Percentiles rank a stretch among this genome's conserved stretches.
Evolutionary conservation across 176 grass and related monocot species (phyloP).

Genomic region (Carex myosuroides): DNA sequence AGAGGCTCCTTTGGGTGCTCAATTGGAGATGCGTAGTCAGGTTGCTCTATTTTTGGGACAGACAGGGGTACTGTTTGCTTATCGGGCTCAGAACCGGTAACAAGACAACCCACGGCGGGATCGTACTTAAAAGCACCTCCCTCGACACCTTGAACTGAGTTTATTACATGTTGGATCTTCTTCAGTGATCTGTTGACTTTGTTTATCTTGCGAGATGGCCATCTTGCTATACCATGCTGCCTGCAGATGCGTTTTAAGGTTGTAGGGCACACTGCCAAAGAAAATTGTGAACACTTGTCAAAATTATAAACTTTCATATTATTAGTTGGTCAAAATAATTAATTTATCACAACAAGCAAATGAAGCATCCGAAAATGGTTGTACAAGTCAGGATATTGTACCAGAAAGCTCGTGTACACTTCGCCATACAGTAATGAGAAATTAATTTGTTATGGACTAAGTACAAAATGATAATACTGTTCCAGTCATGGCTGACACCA

Average conservation of each 20-base stretch:
- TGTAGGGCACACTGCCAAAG: slow-evolving; percentile 85
- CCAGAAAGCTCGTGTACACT: neutral
- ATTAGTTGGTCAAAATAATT: neutral
- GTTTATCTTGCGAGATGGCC: slow-evolving; percentile 98
- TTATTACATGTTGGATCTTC: slow-evolving; percentile 94
- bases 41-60: slow-evolving; percentile 38
- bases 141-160: slow-evolving; percentile 73
- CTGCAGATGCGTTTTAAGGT: slow-evolving; percentile 95
- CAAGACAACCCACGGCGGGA: slow-evolving; percentile 62
- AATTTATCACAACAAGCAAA: neutral
- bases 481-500: neutral
- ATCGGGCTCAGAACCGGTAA: slow-evolving; percentile 48
- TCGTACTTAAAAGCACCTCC: slow-evolving; percentile 67
- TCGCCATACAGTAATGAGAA: neutral
- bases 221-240: slow-evolving; percentile 84
- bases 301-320: neutral
- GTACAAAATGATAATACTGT: slow-evolving; percentile 6
- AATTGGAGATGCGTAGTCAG: slow-evolving; percentile 21
- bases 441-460: neutral
- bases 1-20: slow-evolving; percentile 16
- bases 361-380: neutral
- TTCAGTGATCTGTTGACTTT: slow-evolving; percentile 92
- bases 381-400: neutral
- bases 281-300: slow-evolving; percentile 21
- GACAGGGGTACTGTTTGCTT: slow-evolving; percentile 29